Base-by-base conservation (phyloP, 345 rosid species). In the Melaleuca alternifolia region DNA sequence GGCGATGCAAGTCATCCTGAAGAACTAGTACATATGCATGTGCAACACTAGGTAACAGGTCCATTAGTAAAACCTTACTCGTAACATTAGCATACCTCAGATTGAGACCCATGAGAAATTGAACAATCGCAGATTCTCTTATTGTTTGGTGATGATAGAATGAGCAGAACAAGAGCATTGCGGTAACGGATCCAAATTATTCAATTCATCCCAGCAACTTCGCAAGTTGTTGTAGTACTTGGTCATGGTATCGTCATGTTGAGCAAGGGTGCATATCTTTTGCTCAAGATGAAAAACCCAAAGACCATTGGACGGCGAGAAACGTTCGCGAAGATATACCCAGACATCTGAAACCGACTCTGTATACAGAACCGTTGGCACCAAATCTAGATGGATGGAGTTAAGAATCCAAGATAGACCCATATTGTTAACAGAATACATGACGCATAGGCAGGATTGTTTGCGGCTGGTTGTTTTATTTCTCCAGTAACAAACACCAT, bases 321-420 rank as follows among this genome's bases (percentile, higher is more conserved):
- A 61, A 13, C 0, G 30, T 61, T 61, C 4, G 5, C 0, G 2
- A 6, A 61, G 75, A 61, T 61, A 0, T 0, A 18, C 75, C 15
- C 0, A 26, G 1, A 61, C 75, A 28, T n/a, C 1, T 0, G 0
- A 16, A 61, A 61, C 1, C 4, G 1, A 61, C 30, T 61, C 3
- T 61, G 9, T 61, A 18, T n/a, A 13, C 37, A 51, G 54, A 8
- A 11, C 51, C 11, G 11, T 2, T 50, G 51, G 51, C 11, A 8
- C 51, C 51, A 50, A 50, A 50, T 50, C 11, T 50, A 11, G 11
- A 50, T 50, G 51, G 20, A 61, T 61, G 10, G 20, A 61, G n/a
- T 12, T 61, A 61, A 61, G 15, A 13, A 61, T 61, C 3, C 5
- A 61, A 0, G 75, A 61, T 61, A 61, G 5, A 61, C n/a, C n/a